Percentiles rank a stretch among this genome's conserved stretches.
Evolutionary conservation across 805 yeast genomes (phyloP).

Genomic region (Metschnikowia arizonensis): DNA sequence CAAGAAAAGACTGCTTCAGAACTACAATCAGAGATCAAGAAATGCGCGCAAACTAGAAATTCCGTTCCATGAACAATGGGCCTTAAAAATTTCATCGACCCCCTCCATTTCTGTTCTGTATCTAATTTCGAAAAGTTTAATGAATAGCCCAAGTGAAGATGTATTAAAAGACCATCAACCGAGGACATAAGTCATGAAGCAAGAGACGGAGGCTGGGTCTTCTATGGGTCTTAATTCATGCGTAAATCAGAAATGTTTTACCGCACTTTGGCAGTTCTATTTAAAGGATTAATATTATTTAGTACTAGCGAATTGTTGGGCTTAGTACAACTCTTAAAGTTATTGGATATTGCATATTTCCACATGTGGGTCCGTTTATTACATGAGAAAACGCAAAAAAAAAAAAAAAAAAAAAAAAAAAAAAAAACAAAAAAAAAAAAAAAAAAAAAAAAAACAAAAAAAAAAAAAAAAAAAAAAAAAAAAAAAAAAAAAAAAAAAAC

Average conservation of each 20-base stretch:
- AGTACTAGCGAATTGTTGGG: background rate
- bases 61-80: background rate
- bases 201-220: too few relatives aligned
- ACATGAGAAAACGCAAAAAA: background rate
- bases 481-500: background rate
- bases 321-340: background rate
- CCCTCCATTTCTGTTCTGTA: background rate
- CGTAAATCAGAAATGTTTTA: background rate
- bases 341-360: background rate
- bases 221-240: background rate
- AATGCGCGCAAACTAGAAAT: background rate
- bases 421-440: background rate
- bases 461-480: background rate
- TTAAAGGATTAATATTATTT: background rate
- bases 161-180: background rate
- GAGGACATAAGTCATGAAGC: background rate
- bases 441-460: background rate
- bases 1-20: background rate
- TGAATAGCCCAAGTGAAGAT: background rate
- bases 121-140: background rate
- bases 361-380: background rate
- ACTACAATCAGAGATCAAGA: background rate
- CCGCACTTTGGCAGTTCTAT: background rate
- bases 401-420: background rate
- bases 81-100: background rate